A percentile compares a stretch with the other conserved stretches of the same genome.
These are phyloP conservation scores for Vitis vinifera DNA, from an alignment of 164 flowering plant species.

Conservation along the genomic window DNA sequence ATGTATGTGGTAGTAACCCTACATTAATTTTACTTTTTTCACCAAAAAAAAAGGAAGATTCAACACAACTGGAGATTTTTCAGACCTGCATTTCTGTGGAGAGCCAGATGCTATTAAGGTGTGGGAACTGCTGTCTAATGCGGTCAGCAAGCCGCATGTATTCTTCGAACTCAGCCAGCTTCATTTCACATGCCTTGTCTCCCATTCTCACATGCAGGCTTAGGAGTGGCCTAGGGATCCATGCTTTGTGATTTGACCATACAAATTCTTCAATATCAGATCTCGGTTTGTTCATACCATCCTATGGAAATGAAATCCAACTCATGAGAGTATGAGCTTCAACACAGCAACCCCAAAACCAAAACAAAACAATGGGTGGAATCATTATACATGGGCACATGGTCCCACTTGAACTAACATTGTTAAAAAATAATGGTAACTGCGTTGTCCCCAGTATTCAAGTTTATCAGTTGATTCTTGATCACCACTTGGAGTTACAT, in stretches of 20 bases:
- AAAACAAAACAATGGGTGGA: too few species aligned
- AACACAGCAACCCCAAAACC: too few species aligned
- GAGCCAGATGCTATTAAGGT: conserved; percentile 80
- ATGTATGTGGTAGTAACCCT: too few species aligned
- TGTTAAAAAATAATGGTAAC: too few species aligned
- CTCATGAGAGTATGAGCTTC: not conserved
- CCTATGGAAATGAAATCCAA: conserved; percentile 26
- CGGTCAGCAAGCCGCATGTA: conserved; percentile 80
- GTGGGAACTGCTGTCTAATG: conserved; percentile 67
- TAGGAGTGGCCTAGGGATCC: conserved; percentile 85
- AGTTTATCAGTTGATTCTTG: too few species aligned
- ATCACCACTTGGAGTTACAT: too few species aligned
- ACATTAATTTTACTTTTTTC: too few species aligned
- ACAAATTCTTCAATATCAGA: conserved; percentile 63
- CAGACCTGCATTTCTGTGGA: conserved; percentile 75
- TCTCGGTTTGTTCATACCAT: conserved; percentile 10
- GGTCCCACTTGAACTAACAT: too few species aligned
- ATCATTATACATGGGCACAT: too few species aligned
- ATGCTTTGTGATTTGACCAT: conserved; percentile 79
- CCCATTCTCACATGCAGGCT: conserved; percentile 99
- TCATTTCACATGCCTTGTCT: conserved; percentile 98
- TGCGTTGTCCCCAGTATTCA: too few species aligned
- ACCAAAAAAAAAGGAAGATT: too few species aligned
- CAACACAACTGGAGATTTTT: too few species aligned
- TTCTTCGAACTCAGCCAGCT: conserved; percentile 73